Conservation (phyloP, 169 alveolate species). For the Cryptosporidium muris region DNA sequence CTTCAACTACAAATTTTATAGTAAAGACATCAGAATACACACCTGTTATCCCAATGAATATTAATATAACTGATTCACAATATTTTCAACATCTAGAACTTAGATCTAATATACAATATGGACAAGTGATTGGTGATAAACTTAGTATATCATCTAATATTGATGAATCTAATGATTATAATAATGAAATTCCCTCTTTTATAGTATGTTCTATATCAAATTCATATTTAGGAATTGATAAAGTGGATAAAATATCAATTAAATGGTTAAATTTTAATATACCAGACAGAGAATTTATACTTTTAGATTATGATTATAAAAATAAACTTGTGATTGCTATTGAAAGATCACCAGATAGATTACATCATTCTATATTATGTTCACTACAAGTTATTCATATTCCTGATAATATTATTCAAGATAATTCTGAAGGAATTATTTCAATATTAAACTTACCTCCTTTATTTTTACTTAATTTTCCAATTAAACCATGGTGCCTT, state of each 20-base stretch:
- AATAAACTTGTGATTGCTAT: slow-evolving; percentile 13
- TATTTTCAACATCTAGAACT: slow-evolving; percentile 36
- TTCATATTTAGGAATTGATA: slow-evolving; percentile 56
- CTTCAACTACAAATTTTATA: not conserved
- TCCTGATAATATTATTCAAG: not conserved
- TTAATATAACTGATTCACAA: not conserved
- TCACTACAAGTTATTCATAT: slow-evolving; percentile 44
- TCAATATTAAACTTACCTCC: slow-evolving; percentile 39
- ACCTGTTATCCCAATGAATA: slow-evolving; percentile 19
- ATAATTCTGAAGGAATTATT: not conserved
- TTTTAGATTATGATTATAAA: slow-evolving; percentile 34
- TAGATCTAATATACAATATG: slow-evolving; percentile 14
- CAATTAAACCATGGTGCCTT: slow-evolving; percentile 11
- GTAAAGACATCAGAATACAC: not conserved
- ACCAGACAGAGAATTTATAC: slow-evolving; percentile 56
- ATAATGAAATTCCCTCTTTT: slow-evolving; percentile 12
- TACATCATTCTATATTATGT: slow-evolving; percentile 34
- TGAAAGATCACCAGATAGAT: slow-evolving; percentile 68
- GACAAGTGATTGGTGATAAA: not conserved
- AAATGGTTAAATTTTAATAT: not conserved
- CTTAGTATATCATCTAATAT: not conserved
- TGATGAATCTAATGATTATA: not conserved
- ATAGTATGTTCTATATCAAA: slow-evolving; percentile 13
- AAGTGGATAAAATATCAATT: not conserved
- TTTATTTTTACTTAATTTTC: slow-evolving; percentile 32